Conservation (phyloP, 768 basidiomycete genomes). For the Mycena leptocephala region DNA sequence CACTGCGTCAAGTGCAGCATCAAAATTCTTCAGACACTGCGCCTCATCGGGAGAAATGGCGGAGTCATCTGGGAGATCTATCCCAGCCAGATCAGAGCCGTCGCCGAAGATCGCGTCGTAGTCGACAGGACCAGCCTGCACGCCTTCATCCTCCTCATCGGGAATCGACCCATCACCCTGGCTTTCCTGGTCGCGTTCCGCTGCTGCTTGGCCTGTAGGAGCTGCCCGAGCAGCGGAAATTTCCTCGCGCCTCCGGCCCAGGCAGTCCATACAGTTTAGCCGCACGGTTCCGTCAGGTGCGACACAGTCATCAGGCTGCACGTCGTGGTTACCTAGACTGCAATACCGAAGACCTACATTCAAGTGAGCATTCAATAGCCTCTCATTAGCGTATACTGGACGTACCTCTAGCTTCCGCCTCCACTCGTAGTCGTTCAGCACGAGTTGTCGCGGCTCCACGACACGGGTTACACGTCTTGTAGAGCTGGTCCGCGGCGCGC, state of each 20-base stretch:
- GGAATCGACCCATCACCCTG: not conserved
- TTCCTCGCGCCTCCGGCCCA: not conserved
- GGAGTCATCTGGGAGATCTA: constrained; percentile 1
- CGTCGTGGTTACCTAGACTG: not conserved
- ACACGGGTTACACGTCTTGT: not conserved
- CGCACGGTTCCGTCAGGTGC: not conserved
- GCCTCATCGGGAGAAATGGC: not conserved
- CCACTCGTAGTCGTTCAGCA: not conserved
- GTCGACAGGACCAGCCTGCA: not conserved
- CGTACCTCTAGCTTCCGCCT: not conserved
- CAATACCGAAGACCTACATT: not conserved
- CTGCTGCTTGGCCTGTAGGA: not conserved
- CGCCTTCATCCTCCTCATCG: constrained; percentile 1
- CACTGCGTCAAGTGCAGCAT: not conserved
- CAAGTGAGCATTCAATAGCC: not conserved
- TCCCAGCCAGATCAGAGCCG: not conserved
- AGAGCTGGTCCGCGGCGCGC: not conserved
- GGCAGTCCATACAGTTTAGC: not conserved
- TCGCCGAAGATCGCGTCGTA: not conserved
- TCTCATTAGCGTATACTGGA: too few relatives aligned
- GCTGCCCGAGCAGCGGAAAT: not conserved
- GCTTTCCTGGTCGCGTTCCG: not conserved
- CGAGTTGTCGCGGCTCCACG: not conserved
- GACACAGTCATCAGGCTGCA: not conserved
- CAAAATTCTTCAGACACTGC: not conserved